Evolutionary conservation across 305 asterid species (phyloP).

Genomic region (Plantago lanceolata): DNA sequence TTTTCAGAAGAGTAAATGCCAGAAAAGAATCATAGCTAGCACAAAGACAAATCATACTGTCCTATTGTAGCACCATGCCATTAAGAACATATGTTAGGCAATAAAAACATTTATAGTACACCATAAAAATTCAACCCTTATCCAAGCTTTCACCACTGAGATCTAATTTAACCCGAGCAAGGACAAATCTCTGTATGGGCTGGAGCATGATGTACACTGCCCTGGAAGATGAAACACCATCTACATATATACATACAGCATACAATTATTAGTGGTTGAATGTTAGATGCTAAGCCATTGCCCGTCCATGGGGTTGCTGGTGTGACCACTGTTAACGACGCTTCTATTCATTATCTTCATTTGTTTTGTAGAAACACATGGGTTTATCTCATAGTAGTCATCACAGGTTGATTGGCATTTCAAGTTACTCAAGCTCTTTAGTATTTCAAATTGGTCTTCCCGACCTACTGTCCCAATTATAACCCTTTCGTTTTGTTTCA

Average conservation of each 20-base stretch:
- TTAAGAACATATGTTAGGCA: neutral
- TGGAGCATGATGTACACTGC: too few relatives aligned
- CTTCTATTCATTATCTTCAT: neutral
- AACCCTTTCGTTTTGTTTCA: too few relatives aligned
- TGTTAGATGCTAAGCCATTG: neutral
- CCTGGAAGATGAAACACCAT: neutral
- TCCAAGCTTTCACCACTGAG: too few relatives aligned
- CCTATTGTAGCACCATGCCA: neutral
- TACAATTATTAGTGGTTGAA: neutral
- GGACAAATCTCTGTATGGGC: too few relatives aligned
- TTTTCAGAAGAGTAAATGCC: conserved; percentile 16
- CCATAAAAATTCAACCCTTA: neutral
- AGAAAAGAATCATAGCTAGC: neutral
- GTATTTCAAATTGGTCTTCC: too few relatives aligned
- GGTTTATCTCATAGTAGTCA: too few relatives aligned
- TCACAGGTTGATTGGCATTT: too few relatives aligned
- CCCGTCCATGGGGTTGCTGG: neutral
- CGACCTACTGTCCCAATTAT: too few relatives aligned
- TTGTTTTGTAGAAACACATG: neutral
- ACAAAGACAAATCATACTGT: neutral
- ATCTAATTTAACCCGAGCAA: too few relatives aligned
- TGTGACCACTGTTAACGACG: neutral
- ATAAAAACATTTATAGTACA: neutral
- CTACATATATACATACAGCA: neutral
- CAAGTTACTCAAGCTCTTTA: too few relatives aligned